Evolutionary conservation across 148 eudicot genomes (phyloP).

Genomic region (Talinum fruticosum): DNA sequence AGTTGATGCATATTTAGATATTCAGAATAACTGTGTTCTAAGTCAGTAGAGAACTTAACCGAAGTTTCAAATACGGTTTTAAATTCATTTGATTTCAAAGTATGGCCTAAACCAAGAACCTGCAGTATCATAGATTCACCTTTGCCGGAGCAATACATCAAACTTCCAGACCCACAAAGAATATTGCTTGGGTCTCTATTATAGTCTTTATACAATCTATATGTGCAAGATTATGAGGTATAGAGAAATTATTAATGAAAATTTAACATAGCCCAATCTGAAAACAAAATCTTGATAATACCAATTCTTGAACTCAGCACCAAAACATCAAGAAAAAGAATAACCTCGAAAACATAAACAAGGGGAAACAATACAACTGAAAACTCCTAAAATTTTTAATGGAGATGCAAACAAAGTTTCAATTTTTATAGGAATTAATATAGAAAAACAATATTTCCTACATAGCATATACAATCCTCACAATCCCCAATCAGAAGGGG

Average conservation of each 20-base stretch:
- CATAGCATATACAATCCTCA: neutral
- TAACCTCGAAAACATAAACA: constrained; percentile 8
- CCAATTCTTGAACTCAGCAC: constrained; percentile 9
- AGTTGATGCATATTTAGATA: neutral
- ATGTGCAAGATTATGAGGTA: neutral
- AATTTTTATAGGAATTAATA: constrained; percentile 6
- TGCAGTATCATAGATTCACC: neutral
- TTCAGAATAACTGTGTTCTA: neutral
- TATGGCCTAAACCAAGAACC: neutral
- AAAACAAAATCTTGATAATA: constrained; percentile 4
- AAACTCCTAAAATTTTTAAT: constrained; percentile 6
- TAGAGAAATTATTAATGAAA: neutral
- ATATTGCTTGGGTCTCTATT: neutral
- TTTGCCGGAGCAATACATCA: constrained; percentile 4
- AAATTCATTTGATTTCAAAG: neutral
- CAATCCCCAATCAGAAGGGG: neutral
- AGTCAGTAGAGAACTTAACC: neutral
- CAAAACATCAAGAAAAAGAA: constrained; percentile 14
- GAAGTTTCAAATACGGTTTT: neutral
- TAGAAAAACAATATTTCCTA: neutral
- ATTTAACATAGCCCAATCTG: constrained; percentile 1
- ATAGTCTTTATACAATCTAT: neutral
- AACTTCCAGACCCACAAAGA: constrained; percentile 15
- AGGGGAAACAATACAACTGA: neutral
- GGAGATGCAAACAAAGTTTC: neutral